Evolutionary conservation across 331 rosid species (phyloP), one percentile per base, ranked within the genome.

Genomic region (Erythrophleum ivorense): DNA sequence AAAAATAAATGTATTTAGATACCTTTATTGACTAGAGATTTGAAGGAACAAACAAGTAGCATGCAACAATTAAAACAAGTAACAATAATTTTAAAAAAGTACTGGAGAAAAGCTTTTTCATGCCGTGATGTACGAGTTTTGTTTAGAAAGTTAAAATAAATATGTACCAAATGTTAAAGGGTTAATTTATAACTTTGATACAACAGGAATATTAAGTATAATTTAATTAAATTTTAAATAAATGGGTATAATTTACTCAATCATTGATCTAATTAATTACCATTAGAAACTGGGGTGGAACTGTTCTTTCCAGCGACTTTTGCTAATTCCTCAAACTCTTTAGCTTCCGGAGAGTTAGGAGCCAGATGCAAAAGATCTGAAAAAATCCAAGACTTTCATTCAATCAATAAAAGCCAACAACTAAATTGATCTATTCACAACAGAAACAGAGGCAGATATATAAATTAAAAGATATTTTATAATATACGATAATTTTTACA

Each of bases 331-430:
- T 78, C 72, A 71, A 87, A 87, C 48, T 81, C 48, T 57, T 84
- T 87, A 29, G 90, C 88, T 2, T 84, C 84, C 0, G 66, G 15
- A 38, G 88, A 87, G 58, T 71, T 84, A 29, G 86, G 90, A 29
- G 64, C 9, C 88, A 87, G 75, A 64, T 81, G 90, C 84, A 87
- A 71, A 72, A 81, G 24, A 78, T 84, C 90, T 87, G 77, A 70
- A 87, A 84, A 2, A 38, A 63, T 3, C 18, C 7, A 74, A 57
- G 57, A 15, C 7, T 54, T 7, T 54, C 24, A 18, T 5, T 54
- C 10, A 5, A 54, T 7, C 2, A 2, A 18, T 38, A 38, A 38
- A 38, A 38, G 29, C 0, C 59, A 16, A 1, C 59, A 16, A 18
- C 13, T 46, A 46, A 46, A 9, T 7, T 55, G 31, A 55, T n/a